Percentiles rank a stretch among this genome's conserved stretches.
These are phyloP conservation scores for Xylariaceae sp. DNA, from an alignment of 2,329 filamentous ascomycete genomes.

Conservation along the genomic window DNA sequence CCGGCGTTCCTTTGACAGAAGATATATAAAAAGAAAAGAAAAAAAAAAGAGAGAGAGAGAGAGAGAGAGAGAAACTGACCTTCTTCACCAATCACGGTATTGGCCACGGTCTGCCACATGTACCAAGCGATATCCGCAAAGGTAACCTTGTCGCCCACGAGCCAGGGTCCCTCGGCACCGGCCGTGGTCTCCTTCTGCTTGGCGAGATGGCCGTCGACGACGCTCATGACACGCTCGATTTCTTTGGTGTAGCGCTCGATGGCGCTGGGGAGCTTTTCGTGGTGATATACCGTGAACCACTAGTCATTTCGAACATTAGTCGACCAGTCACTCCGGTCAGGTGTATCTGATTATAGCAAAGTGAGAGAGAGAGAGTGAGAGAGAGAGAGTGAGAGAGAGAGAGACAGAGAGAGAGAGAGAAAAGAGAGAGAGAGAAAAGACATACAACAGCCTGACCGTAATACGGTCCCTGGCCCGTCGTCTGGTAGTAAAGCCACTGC, in stretches of 20 bases:
- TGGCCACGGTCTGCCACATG: slow-evolving; percentile 11
- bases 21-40: not conserved
- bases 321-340: not conserved
- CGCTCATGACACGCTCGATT: slow-evolving; percentile 38
- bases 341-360: not conserved
- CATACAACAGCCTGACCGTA: slow-evolving; percentile 38
- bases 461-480: slow-evolving; percentile 43
- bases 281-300: slow-evolving; percentile 39
- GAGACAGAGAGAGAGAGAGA: not conserved
- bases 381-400: not conserved
- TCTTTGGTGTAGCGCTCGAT: slow-evolving; percentile 41
- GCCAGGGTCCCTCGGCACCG: slow-evolving; percentile 12
- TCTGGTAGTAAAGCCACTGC: slow-evolving; percentile 42
- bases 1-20: too few relatives aligned
- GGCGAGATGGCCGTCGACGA: slow-evolving; percentile 37
- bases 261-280: slow-evolving; percentile 38
- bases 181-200: slow-evolving; percentile 20
- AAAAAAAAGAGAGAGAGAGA: not conserved
- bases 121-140: slow-evolving; percentile 22
- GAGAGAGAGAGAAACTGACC: slow-evolving; percentile 3
- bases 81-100: not conserved
- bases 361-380: not conserved
- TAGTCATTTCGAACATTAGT: not conserved
- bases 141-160: slow-evolving; percentile 20
- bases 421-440: not conserved